Evolutionary conservation across 768 basidiomycete genomes (phyloP), one percentile per base, ranked within the genome.

Genomic region (Rhodotorula babjevae): DNA sequence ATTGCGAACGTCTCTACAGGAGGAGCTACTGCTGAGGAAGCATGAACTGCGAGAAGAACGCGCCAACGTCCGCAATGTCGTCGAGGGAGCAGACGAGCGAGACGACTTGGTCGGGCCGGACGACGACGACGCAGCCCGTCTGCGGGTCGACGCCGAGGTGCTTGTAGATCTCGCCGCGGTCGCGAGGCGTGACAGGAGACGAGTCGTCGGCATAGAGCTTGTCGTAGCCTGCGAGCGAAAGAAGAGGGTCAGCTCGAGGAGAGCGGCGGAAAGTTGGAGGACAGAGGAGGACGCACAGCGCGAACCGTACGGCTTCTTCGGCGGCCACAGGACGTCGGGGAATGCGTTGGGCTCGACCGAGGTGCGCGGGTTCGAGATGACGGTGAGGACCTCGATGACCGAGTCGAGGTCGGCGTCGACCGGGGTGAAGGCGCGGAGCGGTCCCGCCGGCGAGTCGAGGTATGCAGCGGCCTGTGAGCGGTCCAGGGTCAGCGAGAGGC

Each of bases 351-450:
- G 52, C 61, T 75, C 70, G 19, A 72, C 49, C 1, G 53, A 44
- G 6, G 40, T 60, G 53, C 71, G 62, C 23, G 70, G 67, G 49
- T 63, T 68, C 3, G 62, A 40, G 57, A 72, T 49, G 50, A 80
- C 73, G 7, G 80, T 86, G 25, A 84, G 76, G n/a, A 79, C 67
- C 27, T 80, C 78, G 62, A 78, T 80, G 9, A 83, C 72, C 8
- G 78, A 71, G 58, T 79, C 80, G 49, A 75, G 44, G 25, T 76
- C 68, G 21, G 69, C 67, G 33, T 76, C 78, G 15, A 47, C 72
- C 2, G 79, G 79, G 3, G 82, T 80, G 74, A 81, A 82, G 18
- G 73, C 77, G 57, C 60, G 76, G 62, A 84, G 68, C 19, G 84
- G 80, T 8, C 77, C 64, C 1, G 74, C 65, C 1, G 79, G 71